Percentiles rank a stretch among this genome's conserved stretches.
Evolutionary conservation across 768 basidiomycete species (phyloP).

Genomic region (Boletus tylopilopsis): DNA sequence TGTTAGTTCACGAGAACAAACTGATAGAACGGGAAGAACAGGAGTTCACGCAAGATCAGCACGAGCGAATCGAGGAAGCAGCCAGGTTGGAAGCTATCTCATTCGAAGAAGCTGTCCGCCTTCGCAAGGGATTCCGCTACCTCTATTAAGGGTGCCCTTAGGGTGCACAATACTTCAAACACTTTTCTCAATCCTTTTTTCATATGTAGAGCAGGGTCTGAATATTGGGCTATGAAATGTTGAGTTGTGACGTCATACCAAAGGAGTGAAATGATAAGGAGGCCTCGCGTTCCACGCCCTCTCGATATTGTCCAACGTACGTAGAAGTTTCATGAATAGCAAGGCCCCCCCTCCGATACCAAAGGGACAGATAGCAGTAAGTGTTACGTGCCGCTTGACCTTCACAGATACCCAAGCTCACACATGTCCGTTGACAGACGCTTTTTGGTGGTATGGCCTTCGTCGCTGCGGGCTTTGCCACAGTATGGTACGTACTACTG

Average conservation of each 20-base stretch:
- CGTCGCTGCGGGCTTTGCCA: constrained; percentile 17
- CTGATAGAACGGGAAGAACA: constrained; percentile 48
- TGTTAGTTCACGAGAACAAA: constrained; percentile 50
- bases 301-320: no score
- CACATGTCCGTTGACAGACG: constrained; percentile 9
- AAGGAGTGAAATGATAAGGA: no score
- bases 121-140: constrained; percentile 56
- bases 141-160: constrained; percentile 35
- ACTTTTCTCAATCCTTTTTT: no score
- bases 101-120: constrained; percentile 55
- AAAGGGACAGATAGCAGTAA: constrained; percentile 10
- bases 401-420: not conserved
- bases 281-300: no score
- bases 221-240: no score
- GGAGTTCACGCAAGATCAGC: constrained; percentile 40
- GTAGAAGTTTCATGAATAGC: constrained; percentile 6
- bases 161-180: no score
- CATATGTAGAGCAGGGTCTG: no score
- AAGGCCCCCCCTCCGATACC: constrained; percentile 9
- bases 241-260: no score
- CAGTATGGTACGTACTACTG: constrained; percentile 21
- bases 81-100: constrained; percentile 57
- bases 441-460: constrained; percentile 24
- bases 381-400: not conserved
- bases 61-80: constrained; percentile 52